Percentiles rank a stretch among this genome's conserved stretches.
phyloP scores from a whole-genome alignment of 306 rosid species.

The Purshia tridentata region DNA sequence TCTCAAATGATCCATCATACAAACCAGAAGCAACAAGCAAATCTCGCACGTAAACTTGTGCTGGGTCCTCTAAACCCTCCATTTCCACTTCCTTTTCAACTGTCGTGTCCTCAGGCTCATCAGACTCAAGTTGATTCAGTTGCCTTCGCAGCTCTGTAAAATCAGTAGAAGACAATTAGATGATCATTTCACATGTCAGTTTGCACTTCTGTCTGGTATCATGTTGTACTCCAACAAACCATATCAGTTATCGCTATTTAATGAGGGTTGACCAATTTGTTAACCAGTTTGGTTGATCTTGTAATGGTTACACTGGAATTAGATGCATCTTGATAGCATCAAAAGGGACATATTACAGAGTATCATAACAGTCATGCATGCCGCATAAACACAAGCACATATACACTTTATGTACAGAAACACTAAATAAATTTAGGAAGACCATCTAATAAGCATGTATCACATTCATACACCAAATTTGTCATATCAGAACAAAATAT shows the following conservation, averaged over 20 bases:
- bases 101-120: slow-evolving; percentile 41
- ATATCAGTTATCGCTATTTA: slow-evolving; percentile 3
- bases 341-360: background rate
- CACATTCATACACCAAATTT: slow-evolving; percentile 3
- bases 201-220: background rate
- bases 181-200: background rate
- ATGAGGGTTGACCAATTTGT: background rate
- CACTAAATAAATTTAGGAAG: background rate
- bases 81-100: slow-evolving; percentile 40
- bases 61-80: slow-evolving; percentile 60
- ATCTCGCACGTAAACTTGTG: slow-evolving; percentile 80
- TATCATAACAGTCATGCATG: background rate
- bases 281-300: background rate
- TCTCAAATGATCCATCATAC: slow-evolving; percentile 75
- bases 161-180: slow-evolving; percentile 25
- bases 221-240: background rate
- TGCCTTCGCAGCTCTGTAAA: slow-evolving; percentile 77
- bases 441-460: background rate
- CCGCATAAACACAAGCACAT: background rate
- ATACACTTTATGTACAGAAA: too few species aligned
- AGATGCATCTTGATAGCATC: background rate
- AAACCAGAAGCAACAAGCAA: slow-evolving; percentile 85
- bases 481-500: background rate
- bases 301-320: background rate
- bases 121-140: slow-evolving; percentile 75